Percentiles rank a stretch among this genome's conserved stretches.
These are phyloP conservation scores for Chalara sp. DNA, from an alignment of 2,329 filamentous ascomycete genomes.

Conservation along the genomic window DNA sequence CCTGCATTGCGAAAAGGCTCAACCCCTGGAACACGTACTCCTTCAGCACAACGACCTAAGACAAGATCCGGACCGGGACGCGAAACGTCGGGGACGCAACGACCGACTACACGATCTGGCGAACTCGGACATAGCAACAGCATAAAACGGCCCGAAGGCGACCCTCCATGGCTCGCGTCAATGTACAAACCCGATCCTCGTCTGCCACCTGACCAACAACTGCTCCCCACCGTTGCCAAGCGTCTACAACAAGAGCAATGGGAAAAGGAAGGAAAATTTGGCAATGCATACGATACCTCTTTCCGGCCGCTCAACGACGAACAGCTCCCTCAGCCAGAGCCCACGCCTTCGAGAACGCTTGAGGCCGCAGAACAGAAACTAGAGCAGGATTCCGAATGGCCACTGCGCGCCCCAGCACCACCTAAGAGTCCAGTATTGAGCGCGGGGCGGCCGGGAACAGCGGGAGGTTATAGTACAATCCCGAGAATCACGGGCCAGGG, in stretches of 20 bases:
- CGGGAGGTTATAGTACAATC: conserved; percentile 42
- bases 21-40: conserved; percentile 21
- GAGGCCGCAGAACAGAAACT: conserved; percentile 23
- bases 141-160: conserved; percentile 74
- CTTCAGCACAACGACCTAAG: conserved; percentile 40
- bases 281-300: conserved; percentile 78
- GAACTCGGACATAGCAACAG: conserved; percentile 36
- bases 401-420: conserved; percentile 35
- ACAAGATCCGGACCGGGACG: conserved; percentile 50
- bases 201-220: conserved; percentile 88
- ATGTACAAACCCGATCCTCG: conserved; percentile 95
- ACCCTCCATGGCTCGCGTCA: conserved; percentile 89
- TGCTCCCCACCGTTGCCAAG: conserved; percentile 88
- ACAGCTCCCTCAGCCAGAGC: conserved; percentile 30
- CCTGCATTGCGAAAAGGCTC: conserved; percentile 18
- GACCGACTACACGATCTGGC: conserved; percentile 57
- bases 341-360: conserved; percentile 7
- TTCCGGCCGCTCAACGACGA: conserved; percentile 77
- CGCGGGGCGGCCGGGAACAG: conserved; percentile 38
- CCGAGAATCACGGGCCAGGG: conserved; percentile 27
- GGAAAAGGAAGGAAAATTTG: conserved; percentile 85
- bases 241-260: conserved; percentile 90
- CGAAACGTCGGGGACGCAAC: conserved; percentile 37
- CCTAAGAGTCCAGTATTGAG: conserved; percentile 42
- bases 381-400: conserved; percentile 48